A percentile compares a stretch with the other conserved stretches of the same genome.
phyloP scores from a whole-genome alignment of 2,329 filamentous ascomycete genomes.

The Sphaerulina vaccinii region DNA sequence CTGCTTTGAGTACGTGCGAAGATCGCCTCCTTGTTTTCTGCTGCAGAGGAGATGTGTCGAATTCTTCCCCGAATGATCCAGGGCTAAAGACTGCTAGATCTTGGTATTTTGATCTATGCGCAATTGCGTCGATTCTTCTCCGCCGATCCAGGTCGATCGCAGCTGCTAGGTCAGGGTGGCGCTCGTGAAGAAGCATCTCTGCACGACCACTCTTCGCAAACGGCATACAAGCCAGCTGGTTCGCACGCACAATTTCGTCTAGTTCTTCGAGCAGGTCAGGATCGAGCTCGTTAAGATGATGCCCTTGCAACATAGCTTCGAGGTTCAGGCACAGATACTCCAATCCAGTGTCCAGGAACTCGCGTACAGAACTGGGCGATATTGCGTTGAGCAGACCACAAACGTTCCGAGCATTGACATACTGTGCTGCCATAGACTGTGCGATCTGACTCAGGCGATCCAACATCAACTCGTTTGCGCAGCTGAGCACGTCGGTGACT shows the following conservation, averaged over 20 bases:
- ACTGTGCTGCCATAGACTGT: conserved; percentile 77
- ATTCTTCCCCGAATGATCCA: conserved; percentile 63
- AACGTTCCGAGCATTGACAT: conserved; percentile 82
- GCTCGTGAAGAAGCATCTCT: conserved; percentile 64
- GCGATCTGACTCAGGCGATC: conserved; percentile 87
- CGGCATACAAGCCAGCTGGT: conserved; percentile 75
- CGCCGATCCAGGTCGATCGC: conserved; percentile 68
- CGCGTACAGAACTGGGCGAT: conserved; percentile 74
- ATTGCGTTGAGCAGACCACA: conserved; percentile 82
- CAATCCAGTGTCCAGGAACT: conserved; percentile 83
- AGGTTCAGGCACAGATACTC: conserved; percentile 91
- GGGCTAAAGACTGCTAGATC: conserved; percentile 65
- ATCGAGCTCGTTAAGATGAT: conserved; percentile 79
- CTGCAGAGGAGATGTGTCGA: conserved; percentile 47
- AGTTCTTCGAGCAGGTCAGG: conserved; percentile 78
- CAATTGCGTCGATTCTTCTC: conserved; percentile 72
- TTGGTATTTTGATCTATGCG: conserved; percentile 61
- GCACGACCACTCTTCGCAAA: conserved; percentile 74
- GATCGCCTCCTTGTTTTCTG: conserved; percentile 44
- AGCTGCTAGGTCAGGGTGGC: conserved; percentile 60
- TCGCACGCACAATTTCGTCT: conserved; percentile 74
- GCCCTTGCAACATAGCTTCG: conserved; percentile 87
- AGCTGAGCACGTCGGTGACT: conserved; percentile 85
- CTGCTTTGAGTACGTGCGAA: conserved; percentile 41
- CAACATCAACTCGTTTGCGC: conserved; percentile 93